A percentile compares a stretch with the other conserved stretches of the same genome.
Evolutionary conservation across 1,139 yeast genomes (phyloP).

Genomic region (Yamadazyma kanchanaburiensis): DNA sequence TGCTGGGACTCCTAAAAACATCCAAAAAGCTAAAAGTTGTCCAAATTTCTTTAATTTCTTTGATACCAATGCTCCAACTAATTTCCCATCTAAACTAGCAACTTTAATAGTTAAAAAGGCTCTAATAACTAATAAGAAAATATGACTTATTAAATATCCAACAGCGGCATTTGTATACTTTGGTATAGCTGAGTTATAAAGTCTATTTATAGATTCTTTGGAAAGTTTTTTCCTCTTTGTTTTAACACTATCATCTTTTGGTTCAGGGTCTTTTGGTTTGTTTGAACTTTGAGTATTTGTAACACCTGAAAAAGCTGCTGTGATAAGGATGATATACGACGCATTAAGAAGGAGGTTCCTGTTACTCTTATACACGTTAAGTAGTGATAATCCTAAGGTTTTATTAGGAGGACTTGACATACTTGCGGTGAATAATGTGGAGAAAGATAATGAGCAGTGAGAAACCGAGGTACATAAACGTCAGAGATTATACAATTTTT

Average conservation of each 20-base stretch:
- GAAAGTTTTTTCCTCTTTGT: conserved; percentile 29
- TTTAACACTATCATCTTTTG: conserved; percentile 5
- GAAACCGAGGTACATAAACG: too few relatives aligned
- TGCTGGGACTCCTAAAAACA: conserved; percentile 84
- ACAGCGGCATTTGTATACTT: conserved; percentile 29
- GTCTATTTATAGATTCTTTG: conserved; percentile 28
- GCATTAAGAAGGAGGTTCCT: conserved; percentile 47
- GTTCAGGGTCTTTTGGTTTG: conserved; percentile 8
- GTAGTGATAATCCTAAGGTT: conserved; percentile 22
- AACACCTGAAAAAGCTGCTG: conserved; percentile 46
- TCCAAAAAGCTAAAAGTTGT: conserved; percentile 69
- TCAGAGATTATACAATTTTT: too few relatives aligned
- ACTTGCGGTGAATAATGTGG: too few relatives aligned
- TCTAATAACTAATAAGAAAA: conserved; percentile 59
- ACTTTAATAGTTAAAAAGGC: conserved; percentile 78
- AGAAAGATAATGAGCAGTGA: too few relatives aligned
- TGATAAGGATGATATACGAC: conserved; percentile 44
- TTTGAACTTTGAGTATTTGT: conserved; percentile 23
- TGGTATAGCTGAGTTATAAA: conserved; percentile 41
- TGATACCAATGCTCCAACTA: conserved; percentile 79
- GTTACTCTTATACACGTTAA: conserved; percentile 41
- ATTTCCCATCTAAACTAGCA: conserved; percentile 81
- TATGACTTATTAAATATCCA: conserved; percentile 50
- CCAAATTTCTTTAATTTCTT: conserved; percentile 66
- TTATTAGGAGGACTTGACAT: conserved; percentile 1